Evolutionary conservation across 352 stramenopile species (phyloP), one percentile per base, ranked within the genome.

Genomic region (Aphanomyces euteiches): DNA sequence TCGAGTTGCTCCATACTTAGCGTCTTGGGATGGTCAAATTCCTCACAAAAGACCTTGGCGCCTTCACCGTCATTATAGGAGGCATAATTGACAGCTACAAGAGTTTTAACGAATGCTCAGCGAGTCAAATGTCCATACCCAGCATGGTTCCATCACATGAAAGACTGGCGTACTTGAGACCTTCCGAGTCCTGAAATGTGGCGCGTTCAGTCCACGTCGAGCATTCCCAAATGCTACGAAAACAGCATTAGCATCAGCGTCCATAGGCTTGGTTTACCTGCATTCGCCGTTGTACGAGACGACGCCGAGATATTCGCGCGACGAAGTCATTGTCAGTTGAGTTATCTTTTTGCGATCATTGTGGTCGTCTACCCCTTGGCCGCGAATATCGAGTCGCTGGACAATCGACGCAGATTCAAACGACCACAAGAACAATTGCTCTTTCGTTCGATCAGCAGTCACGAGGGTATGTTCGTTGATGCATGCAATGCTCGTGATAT

Each of bases 1-100:
- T 58, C 50, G 8, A 58, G n/a, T n/a, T 19, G 37, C 8, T 58
- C 50, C 50, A 58, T 58, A 34, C 28, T 58, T n/a, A 58, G 50
- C 8, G 50, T 12, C 50, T 58, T 58, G 50, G 50, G 50, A 34
- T 58, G 50, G 50, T 58, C 50, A 34, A 58, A 58, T 19, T n/a
- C 50, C 37, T 58, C 37, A 10, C 50, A n/a, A 58, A 58, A 58
- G 2, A 58, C 50, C 7, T 58, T n/a, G n/a, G 50, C 50, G n/a
- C 50, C 50, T 19, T 58, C 8, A 34, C 50, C 50, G 50, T 28
- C 28, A 28, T 58, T 4, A 34, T 19, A 21, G 1, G 50, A 38
- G 8, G 28, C 50, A 10, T 38, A n/a, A 58, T 58, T 58, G 8
- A 58, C 50, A n/a, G 50, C 50, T 58, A 34, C 45, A 53, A 53